Base-by-base conservation (phyloP, 768 basidiomycete genomes). In the Coprinopsis strossmayeri region DNA sequence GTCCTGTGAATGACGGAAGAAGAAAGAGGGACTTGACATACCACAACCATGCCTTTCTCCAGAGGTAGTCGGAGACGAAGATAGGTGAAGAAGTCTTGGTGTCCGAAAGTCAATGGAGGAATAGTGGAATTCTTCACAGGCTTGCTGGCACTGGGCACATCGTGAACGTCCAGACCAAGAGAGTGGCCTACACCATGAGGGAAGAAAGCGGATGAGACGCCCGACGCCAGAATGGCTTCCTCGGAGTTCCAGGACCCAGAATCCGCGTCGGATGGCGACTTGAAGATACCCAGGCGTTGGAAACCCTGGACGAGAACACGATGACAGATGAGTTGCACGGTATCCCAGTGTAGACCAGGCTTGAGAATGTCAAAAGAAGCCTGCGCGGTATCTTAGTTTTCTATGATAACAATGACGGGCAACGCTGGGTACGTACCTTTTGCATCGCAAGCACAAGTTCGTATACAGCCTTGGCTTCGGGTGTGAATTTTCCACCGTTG, bases 101-200 rank as follows among this genome's bases (percentile, higher is more conserved):
- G 80, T 2, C 65, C 77, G 53, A 66, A 51, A 18, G 56, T 51
- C 28, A 63, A 59, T 50, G 64, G 64, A 30, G 52, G 59, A 51
- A 82, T 73, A 1, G 78, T 82, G 1, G 68, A 66, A 56, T 79
- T 85, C 13, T 69, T 66, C 7, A 50, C 62, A n/a, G 86, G 90
- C 61, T 82, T 89, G 63, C 78, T 87, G n/a, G 85, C 84, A 39
- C 74, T 79, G 0, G 91, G 87, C 1, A 87, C 89, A 58, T 96
- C 94, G 60, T 96, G 95, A 1, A 97, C 93, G 61, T 98, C 95
- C 65, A 96, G 71, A 10, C 95, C 95, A 34, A 97, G 70, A 4
- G 87, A 87, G 61, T 97, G 94, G 0, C 92, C 91, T 32, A 87
- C 70, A 2, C 94, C 95, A 59, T 97, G 94, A 9, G 94, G 94